Conservation (phyloP, 257 asterid species). For the Nicotiana otophora region DNA sequence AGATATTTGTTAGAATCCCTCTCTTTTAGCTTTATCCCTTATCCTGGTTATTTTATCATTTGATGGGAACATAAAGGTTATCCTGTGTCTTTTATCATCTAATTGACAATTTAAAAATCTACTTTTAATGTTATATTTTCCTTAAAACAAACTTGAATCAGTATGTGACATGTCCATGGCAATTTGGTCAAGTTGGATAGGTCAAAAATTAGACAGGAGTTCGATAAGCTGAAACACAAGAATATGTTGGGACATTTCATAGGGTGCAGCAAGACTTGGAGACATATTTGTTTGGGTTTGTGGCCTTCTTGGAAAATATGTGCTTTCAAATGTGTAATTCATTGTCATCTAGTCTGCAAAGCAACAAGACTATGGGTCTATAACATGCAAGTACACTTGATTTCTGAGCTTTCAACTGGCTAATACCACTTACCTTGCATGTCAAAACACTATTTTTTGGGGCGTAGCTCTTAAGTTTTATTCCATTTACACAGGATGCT, state of each 20-base stretch:
- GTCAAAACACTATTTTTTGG: not conserved
- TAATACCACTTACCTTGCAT: not conserved
- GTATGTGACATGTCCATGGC: not conserved
- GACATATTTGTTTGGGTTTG: not conserved
- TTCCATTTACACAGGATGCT: not conserved
- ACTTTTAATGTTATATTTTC: not conserved
- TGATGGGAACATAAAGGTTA: not conserved
- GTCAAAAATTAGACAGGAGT: not conserved
- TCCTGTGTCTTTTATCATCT: not conserved
- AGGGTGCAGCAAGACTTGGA: not conserved
- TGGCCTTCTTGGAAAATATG: not conserved
- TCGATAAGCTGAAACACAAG: not conserved
- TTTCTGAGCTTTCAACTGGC: not conserved
- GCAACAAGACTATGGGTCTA: not conserved
- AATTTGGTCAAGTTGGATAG: not conserved
- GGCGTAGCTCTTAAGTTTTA: not conserved
- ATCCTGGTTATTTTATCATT: not conserved
- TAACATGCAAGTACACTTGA: not conserved
- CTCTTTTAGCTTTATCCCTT: not conserved
- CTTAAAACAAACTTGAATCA: not conserved
- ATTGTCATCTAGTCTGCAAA: constrained; percentile 1
- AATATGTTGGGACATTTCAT: not conserved
- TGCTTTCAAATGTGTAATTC: not conserved
- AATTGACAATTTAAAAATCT: not conserved
- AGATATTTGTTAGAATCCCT: not conserved